phyloP scores from a whole-genome alignment of 2,329 filamentous ascomycete species.

The Sarocladiaceae sp. region DNA sequence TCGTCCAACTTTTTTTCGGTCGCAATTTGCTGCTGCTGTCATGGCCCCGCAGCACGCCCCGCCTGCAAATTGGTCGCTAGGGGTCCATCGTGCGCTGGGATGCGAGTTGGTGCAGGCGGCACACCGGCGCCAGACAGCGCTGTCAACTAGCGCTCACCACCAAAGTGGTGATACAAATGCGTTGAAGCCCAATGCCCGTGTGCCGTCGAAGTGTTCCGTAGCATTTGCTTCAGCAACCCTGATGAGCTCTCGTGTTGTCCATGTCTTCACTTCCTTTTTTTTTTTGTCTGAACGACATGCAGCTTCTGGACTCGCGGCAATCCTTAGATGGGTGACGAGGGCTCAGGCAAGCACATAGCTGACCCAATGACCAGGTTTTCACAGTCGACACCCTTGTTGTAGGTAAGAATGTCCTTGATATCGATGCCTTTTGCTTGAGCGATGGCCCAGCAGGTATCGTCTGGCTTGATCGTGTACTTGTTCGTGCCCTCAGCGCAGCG shows the following conservation, averaged over 20 bases:
- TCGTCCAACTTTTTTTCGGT: constrained; percentile 7
- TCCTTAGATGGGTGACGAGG: constrained; percentile 3
- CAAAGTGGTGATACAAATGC: too few species aligned
- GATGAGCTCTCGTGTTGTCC: too few species aligned
- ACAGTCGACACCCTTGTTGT: constrained; percentile 45
- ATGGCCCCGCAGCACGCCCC: constrained; percentile 6
- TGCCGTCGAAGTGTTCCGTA: too few species aligned
- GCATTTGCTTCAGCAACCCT: too few species aligned
- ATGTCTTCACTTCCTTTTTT: too few species aligned
- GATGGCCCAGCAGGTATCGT: constrained; percentile 52
- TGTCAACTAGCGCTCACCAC: too few species aligned
- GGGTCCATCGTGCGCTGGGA: background rate
- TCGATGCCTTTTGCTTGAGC: constrained; percentile 36
- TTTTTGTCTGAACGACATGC: too few species aligned
- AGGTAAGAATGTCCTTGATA: constrained; percentile 40
- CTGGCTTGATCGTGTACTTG: constrained; percentile 36
- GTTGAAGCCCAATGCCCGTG: too few species aligned
- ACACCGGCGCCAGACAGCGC: background rate
- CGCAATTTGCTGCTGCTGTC: background rate
- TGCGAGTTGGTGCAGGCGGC: background rate
- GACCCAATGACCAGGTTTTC: constrained; percentile 37
- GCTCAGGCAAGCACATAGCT: constrained; percentile 40
- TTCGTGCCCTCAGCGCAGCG: constrained; percentile 25
- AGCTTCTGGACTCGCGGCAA: too few species aligned
- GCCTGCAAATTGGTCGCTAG: background rate